These are phyloP conservation scores for Desmodesmus armatus DNA, from an alignment of 139 green algal genomes.

Conservation along the genomic window DNA sequence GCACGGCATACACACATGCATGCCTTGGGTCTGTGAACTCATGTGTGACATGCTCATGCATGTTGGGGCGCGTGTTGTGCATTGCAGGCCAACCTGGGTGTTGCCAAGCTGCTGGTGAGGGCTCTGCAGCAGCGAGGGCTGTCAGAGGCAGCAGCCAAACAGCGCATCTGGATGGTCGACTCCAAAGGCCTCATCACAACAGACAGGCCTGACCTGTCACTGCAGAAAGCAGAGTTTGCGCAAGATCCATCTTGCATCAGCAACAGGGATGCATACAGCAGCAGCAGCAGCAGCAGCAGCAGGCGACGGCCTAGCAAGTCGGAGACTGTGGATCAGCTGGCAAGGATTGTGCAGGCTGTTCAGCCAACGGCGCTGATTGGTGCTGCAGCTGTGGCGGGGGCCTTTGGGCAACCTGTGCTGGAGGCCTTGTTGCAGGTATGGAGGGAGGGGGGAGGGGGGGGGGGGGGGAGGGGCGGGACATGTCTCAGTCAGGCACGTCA, in stretches of 20 bases:
- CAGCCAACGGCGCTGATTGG: conserved; percentile 72
- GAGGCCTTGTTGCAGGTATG: conserved; percentile 54
- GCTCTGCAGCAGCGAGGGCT: conserved; percentile 52
- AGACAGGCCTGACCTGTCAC: conserved; percentile 28
- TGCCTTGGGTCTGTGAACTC: no score
- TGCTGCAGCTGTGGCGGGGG: conserved; percentile 59
- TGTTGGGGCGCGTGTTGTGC: no score
- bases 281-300: conserved; percentile 20
- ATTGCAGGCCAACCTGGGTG: conserved; percentile 56
- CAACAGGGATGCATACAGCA: not conserved
- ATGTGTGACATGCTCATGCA: no score
- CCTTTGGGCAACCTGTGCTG: conserved; percentile 71
- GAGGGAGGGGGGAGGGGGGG: no score
- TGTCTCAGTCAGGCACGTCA: no score
- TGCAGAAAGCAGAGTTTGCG: conserved; percentile 60
- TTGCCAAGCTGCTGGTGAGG: conserved; percentile 54
- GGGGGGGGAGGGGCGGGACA: no score
- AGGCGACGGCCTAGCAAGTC: not conserved
- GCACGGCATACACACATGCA: no score
- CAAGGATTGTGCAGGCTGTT: conserved; percentile 49
- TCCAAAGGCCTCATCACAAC: conserved; percentile 46
- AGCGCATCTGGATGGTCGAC: conserved; percentile 54
- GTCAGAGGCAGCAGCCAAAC: conserved; percentile 47
- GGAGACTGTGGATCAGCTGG: conserved; percentile 29
- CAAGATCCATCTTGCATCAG: conserved; percentile 1